Conservation (phyloP, 805 yeast genomes). For the Saccharomycopsis selenospora region DNA sequence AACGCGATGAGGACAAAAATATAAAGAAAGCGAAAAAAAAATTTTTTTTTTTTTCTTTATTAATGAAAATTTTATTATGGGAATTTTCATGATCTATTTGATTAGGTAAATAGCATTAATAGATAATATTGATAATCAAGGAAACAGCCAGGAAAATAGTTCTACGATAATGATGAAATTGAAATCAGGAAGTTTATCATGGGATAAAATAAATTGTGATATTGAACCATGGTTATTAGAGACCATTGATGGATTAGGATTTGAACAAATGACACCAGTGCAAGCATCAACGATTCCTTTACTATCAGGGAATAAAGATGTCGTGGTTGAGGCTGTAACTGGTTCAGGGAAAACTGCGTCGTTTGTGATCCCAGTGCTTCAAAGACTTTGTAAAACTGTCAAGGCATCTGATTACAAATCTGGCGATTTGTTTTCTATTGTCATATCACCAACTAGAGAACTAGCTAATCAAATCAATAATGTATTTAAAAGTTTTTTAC, state of each 20-base stretch:
- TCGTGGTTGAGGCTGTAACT: constrained; percentile 94
- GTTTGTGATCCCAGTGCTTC: constrained; percentile 74
- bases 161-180: too few species aligned
- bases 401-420: constrained; percentile 34
- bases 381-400: constrained; percentile 42
- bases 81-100: too few species aligned
- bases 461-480: constrained; percentile 61
- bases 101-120: too few species aligned
- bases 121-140: too few species aligned
- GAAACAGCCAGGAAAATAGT: too few species aligned
- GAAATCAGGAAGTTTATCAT: constrained; percentile 11
- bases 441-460: constrained; percentile 64
- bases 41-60: too few species aligned
- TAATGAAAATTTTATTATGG: too few species aligned
- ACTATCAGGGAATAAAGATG: constrained; percentile 79
- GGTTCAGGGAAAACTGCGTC: constrained; percentile 98
- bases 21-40: too few species aligned
- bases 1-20: constrained; percentile 2
- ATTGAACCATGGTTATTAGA: constrained; percentile 25
- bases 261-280: constrained; percentile 85
- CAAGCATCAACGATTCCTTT: constrained; percentile 93
- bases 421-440: constrained; percentile 65
- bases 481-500: constrained; percentile 56
- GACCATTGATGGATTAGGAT: constrained; percentile 71
- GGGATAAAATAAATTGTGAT: constrained; percentile 11